These are phyloP conservation scores for Metschnikowia vanudenii DNA, from an alignment of 805 yeast species.

Conservation along the genomic window DNA sequence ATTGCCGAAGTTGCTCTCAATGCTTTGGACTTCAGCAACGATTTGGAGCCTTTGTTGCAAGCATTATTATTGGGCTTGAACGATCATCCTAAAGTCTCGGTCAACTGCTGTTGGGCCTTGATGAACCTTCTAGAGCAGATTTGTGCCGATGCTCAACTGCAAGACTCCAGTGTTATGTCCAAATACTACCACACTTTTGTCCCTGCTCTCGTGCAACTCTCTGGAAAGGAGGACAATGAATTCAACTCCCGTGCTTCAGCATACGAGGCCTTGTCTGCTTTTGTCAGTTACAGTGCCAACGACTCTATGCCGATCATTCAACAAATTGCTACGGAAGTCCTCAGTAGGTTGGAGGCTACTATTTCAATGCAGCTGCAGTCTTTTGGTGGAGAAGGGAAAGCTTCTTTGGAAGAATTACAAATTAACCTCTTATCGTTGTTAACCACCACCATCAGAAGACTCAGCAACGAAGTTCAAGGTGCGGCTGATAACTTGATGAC, in stretches of 20 bases:
- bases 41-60: constrained; percentile 67
- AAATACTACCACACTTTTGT: constrained; percentile 68
- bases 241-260: constrained; percentile 91
- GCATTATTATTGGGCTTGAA: constrained; percentile 78
- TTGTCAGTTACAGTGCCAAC: constrained; percentile 72
- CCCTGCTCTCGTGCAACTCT: constrained; percentile 66
- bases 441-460: constrained; percentile 81
- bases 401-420: constrained; percentile 84
- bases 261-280: constrained; percentile 83
- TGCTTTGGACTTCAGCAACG: constrained; percentile 63
- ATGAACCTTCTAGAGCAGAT: constrained; percentile 89
- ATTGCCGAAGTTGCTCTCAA: constrained; percentile 84
- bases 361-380: constrained; percentile 55
- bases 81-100: constrained; percentile 89
- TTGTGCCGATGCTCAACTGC: constrained; percentile 48
- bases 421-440: constrained; percentile 73
- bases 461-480: constrained; percentile 57
- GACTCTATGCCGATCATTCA: constrained; percentile 69
- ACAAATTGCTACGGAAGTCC: constrained; percentile 69
- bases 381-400: constrained; percentile 65
- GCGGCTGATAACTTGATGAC: constrained; percentile 87
- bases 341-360: constrained; percentile 70
- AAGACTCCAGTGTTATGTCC: constrained; percentile 63
- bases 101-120: constrained; percentile 98
- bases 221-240: constrained; percentile 78